A percentile compares a stretch with the other conserved stretches of the same genome.
phyloP scores from a whole-genome alignment of 176 grass and related monocot species.

The Raddia guianensis region DNA sequence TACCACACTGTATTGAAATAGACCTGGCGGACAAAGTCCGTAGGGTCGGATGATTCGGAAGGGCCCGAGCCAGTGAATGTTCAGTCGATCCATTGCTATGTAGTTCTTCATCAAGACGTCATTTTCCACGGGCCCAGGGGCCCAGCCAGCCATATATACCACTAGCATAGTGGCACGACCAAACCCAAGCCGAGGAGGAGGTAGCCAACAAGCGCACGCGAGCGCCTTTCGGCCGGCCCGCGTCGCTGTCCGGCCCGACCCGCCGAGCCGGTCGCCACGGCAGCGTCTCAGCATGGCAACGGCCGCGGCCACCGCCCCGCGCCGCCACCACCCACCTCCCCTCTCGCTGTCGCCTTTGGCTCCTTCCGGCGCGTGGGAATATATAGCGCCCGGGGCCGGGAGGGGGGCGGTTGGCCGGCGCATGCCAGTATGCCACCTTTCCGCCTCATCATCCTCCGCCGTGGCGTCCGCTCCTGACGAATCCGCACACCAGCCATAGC shows the following conservation, averaged over 20 bases:
- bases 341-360: conserved; percentile 42
- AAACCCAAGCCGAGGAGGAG: neutral
- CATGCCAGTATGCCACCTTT: conserved; percentile 51
- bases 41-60: too few relatives aligned
- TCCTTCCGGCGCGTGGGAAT: conserved; percentile 32
- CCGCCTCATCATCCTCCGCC: conserved; percentile 28
- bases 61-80: too few relatives aligned
- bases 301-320: conserved; percentile 31
- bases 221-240: conserved; percentile 42
- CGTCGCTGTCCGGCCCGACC: conserved; percentile 40
- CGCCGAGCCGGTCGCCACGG: neutral
- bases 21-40: too few relatives aligned
- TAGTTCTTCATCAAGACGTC: neutral
- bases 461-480: conserved; percentile 40
- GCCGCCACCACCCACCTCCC: conserved; percentile 25
- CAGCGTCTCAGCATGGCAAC: neutral
- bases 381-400: conserved; percentile 29
- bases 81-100: neutral
- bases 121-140: neutral
- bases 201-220: conserved; percentile 9
- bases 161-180: neutral
- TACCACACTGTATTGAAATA: too few relatives aligned
- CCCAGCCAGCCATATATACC: too few relatives aligned
- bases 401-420: conserved; percentile 19
- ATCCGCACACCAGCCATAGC: neutral